Percentiles rank a stretch among this genome's conserved stretches.
Conservation (phyloP, 192 early-diverging fungal species). For the Umbelopsis vinacea region DNA sequence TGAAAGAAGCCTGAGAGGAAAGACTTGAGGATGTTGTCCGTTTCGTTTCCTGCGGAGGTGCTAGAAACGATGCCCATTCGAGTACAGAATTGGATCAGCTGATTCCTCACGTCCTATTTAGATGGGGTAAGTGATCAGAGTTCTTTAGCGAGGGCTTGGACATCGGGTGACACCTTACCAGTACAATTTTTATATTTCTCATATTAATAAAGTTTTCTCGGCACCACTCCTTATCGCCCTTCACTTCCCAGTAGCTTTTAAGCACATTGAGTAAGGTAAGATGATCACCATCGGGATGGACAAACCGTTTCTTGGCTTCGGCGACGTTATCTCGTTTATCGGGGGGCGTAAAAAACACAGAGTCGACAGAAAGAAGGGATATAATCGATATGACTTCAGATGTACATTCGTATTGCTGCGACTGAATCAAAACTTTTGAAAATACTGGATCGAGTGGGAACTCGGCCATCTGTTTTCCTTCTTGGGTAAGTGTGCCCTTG, state of each 20-base stretch:
- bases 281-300: slow-evolving; percentile 90
- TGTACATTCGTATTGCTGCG: slow-evolving; percentile 79
- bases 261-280: slow-evolving; percentile 89
- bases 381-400: slow-evolving; percentile 89
- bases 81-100: slow-evolving; percentile 80
- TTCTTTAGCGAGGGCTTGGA: no score
- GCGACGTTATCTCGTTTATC: slow-evolving; percentile 87
- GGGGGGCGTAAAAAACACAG: slow-evolving; percentile 86
- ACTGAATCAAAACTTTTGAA: slow-evolving; percentile 88
- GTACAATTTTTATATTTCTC: slow-evolving; percentile 82
- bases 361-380: slow-evolving; percentile 89
- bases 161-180: slow-evolving; percentile 47
- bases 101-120: slow-evolving; percentile 80
- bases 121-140: neutral
- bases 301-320: slow-evolving; percentile 80
- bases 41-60: slow-evolving; percentile 70
- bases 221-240: slow-evolving; percentile 90
- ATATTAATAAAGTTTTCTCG: slow-evolving; percentile 89
- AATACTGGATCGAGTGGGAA: slow-evolving; percentile 92
- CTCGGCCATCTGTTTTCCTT: slow-evolving; percentile 84
- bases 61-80: slow-evolving; percentile 67
- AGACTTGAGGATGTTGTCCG: slow-evolving; percentile 80
- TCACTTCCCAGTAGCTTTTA: slow-evolving; percentile 72
- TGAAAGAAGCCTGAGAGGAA: slow-evolving; percentile 89
- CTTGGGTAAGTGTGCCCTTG: slow-evolving; percentile 72